phyloP scores from a whole-genome alignment of 2,329 filamentous ascomycete species.

The Lachnellula occidentalis region DNA sequence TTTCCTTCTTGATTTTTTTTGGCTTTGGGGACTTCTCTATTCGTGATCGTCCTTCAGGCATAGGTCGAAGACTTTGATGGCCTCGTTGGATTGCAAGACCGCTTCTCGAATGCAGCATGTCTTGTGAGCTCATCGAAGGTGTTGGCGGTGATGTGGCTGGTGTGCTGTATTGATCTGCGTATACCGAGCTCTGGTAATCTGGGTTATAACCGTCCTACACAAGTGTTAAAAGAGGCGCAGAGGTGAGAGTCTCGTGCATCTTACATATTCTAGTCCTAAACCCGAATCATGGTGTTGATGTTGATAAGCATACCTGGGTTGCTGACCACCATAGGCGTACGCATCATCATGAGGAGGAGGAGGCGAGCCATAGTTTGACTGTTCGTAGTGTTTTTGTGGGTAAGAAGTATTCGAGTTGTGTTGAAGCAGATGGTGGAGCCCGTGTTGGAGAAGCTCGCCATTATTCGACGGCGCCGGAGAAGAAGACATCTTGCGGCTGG shows the following conservation, averaged over 20 bases:
- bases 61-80: constrained; percentile 23
- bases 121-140: constrained; percentile 30
- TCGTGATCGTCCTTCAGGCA: constrained; percentile 24
- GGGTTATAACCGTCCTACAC: constrained; percentile 19
- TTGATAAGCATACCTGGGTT: constrained; percentile 23
- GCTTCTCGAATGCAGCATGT: constrained; percentile 28
- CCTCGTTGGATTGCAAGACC: constrained; percentile 20
- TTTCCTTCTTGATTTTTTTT: constrained; percentile 34
- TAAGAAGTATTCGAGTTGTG: constrained; percentile 36
- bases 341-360: constrained; percentile 15
- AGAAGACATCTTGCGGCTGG: constrained; percentile 18
- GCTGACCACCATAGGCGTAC: constrained; percentile 17
- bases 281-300: constrained; percentile 25
- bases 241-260: background rate
- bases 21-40: constrained; percentile 28
- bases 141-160: constrained; percentile 49
- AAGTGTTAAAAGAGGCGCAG: constrained; percentile 12
- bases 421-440: constrained; percentile 39
- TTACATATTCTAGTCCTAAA: constrained; percentile 27
- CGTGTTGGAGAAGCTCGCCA: constrained; percentile 36
- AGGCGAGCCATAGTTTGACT: constrained; percentile 27
- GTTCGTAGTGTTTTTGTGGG: constrained; percentile 23
- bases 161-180: constrained; percentile 41
- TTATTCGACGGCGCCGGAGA: constrained; percentile 37
- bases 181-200: constrained; percentile 16